Percentiles rank a stretch among this genome's conserved stretches.
phyloP scores from a whole-genome alignment of 768 basidiomycete species.

The Suillus placidus region DNA sequence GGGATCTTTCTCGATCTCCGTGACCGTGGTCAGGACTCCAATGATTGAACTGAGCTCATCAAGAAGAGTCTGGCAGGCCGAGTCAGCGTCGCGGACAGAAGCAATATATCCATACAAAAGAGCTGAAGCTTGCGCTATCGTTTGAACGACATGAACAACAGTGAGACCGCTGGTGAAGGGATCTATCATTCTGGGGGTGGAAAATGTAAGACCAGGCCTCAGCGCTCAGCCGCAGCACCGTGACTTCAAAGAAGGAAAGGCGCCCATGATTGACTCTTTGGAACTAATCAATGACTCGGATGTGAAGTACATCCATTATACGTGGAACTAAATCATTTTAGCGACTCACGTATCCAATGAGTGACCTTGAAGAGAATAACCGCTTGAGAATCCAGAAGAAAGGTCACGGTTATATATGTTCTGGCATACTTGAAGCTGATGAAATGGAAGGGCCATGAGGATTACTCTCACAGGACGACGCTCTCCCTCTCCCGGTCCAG shows the following conservation, averaged over 20 bases:
- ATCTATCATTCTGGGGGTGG: background rate
- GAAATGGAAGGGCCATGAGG: too few species aligned
- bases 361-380: too few species aligned
- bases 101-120: constrained; percentile 1
- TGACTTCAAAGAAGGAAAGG: background rate
- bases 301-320: too few species aligned
- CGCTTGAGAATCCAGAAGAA: too few species aligned
- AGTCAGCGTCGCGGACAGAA: background rate
- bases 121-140: background rate
- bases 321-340: too few species aligned
- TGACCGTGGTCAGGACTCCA: background rate
- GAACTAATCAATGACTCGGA: background rate
- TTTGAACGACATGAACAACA: constrained; percentile 5
- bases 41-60: background rate
- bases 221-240: too few species aligned
- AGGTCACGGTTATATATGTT: too few species aligned
- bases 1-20: background rate
- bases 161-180: background rate
- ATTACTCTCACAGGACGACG: too few species aligned
- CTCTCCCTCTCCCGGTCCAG: too few species aligned
- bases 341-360: too few species aligned
- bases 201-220: too few species aligned
- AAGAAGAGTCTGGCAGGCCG: background rate
- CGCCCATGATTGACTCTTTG: background rate
- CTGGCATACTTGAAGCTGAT: too few species aligned